Evolutionary conservation across 208 protist species (phyloP), one percentile per base, ranked within the genome.

Genomic region (Acanthamoeba rhysodes): DNA sequence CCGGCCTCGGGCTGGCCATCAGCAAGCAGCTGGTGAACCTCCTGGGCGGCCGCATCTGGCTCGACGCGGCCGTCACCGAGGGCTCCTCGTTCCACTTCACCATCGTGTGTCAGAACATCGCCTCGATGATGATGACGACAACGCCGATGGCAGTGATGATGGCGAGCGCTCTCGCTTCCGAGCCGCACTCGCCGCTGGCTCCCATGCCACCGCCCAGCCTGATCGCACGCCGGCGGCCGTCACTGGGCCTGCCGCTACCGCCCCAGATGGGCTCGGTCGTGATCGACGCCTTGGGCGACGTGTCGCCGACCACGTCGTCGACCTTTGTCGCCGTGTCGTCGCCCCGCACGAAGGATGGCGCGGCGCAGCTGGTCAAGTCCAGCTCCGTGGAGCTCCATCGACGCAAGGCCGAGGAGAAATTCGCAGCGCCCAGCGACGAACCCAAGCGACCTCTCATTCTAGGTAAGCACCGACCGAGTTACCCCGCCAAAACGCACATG

Each of bases 1-100:
- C 96, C 12, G 96, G 96, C 41, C 95, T 97, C 18, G 96, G 96
- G 0, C 93, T 97, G 27, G 94, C 96, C 93, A 97, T 97, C 57
- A 96, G 87, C 70, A 97, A 96, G 55, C 55, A 97, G 57, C 62
- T 97, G 20, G 95, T 96, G 16, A 14, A 1, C 4, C 50, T 62
- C 4, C 80, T 88, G 29, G 80, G 80, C 18, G 80, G 80, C 57
- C 41, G 66, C 29, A 74, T 74, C 29, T 74, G 66, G 66, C 66
- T 74, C 66, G 66, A 74, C 59, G 5, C 53, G 16, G 59, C 22
- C 24, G 59, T 66, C 59, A 6, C 5, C 59, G 59, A 68, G 18
- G 62, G 62, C 62, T 10, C 24, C 22, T 68, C 62, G 62, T 68
- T 68, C 62, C 62, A 68, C 62, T 68, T 68, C 27, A 22, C 24